These are phyloP conservation scores for Yamadazyma atmosphaerica DNA, from an alignment of 1,139 yeast species.

Conservation along the genomic window DNA sequence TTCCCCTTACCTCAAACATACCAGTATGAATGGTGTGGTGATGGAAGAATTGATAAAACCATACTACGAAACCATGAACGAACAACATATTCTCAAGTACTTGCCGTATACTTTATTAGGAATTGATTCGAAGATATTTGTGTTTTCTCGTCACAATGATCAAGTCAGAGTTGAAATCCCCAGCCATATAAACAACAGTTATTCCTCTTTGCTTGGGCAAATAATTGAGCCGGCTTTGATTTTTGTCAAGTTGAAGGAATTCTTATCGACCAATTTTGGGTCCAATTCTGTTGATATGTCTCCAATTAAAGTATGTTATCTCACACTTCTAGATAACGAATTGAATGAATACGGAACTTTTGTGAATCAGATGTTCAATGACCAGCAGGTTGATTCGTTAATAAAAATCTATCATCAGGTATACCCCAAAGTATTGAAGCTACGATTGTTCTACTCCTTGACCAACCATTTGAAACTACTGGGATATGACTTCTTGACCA, in stretches of 20 bases:
- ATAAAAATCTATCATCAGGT: constrained; percentile 47
- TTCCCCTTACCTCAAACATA: constrained; percentile 5
- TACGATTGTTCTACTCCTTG: constrained; percentile 57
- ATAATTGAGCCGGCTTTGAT: constrained; percentile 75
- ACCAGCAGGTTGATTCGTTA: constrained; percentile 29
- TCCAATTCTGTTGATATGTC: constrained; percentile 25
- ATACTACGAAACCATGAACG: constrained; percentile 40
- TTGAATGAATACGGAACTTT: constrained; percentile 54
- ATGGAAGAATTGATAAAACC: constrained; percentile 27
- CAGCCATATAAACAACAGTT: constrained; percentile 52
- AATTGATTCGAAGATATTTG: constrained; percentile 62
- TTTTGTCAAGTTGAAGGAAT: constrained; percentile 45
- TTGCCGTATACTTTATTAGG: constrained; percentile 73
- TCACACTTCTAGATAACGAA: constrained; percentile 54
- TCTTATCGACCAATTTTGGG: constrained; percentile 3
- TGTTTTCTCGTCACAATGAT: constrained; percentile 37
- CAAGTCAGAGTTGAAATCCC: constrained; percentile 46
- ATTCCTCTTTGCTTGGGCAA: constrained; percentile 55
- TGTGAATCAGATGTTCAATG: constrained; percentile 54
- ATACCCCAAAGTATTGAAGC: constrained; percentile 43
- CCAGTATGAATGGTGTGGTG: constrained; percentile 6
- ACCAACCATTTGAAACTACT: constrained; percentile 34
- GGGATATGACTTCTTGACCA: constrained; percentile 60
- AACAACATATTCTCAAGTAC: constrained; percentile 53
- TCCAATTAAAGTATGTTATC: constrained; percentile 64